Conservation (phyloP, 2,329 filamentous ascomycete species). For the Albophoma yamanashiensis region DNA sequence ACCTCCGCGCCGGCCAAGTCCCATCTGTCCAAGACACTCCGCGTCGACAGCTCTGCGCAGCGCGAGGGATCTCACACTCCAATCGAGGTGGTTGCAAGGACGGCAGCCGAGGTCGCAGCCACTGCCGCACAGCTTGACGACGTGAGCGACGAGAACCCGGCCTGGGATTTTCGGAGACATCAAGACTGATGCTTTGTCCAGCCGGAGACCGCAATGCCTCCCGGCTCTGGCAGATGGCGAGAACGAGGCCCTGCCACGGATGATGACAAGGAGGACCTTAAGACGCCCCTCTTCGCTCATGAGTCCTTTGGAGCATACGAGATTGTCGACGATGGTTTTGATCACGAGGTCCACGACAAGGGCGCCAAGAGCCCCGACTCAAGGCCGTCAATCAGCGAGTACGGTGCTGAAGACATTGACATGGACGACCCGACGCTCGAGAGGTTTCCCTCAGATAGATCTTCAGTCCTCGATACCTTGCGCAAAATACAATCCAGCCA, state of each 20-base stretch:
- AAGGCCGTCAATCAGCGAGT: slow-evolving; percentile 8
- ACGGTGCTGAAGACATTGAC: slow-evolving; percentile 17
- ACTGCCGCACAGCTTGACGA: slow-evolving; percentile 26
- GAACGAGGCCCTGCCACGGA: slow-evolving; percentile 4
- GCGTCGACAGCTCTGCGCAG: not conserved
- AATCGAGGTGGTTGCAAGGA: slow-evolving; percentile 28
- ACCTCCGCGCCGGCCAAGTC: slow-evolving; percentile 1
- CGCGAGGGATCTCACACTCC: slow-evolving; percentile 22
- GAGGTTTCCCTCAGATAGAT: slow-evolving; percentile 32
- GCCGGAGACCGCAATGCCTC: slow-evolving; percentile 3
- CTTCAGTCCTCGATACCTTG: slow-evolving; percentile 33
- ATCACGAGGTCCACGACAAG: slow-evolving; percentile 14
- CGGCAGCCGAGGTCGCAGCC: slow-evolving; percentile 33
- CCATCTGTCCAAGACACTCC: slow-evolving; percentile 13
- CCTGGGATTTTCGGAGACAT: slow-evolving; percentile 5
- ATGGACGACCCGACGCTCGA: slow-evolving; percentile 37
- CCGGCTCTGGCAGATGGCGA: not conserved
- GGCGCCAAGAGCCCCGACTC: slow-evolving; percentile 8
- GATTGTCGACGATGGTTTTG: slow-evolving; percentile 19
- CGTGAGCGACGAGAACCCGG: slow-evolving; percentile 6
- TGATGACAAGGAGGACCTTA: slow-evolving; percentile 8
- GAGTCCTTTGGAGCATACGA: slow-evolving; percentile 33
- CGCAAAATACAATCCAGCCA: slow-evolving; percentile 34
- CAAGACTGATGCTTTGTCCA: slow-evolving; percentile 9
- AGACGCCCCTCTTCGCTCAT: slow-evolving; percentile 34